Percentiles rank a stretch among this genome's conserved stretches.
Conservation (phyloP, 2,329 filamentous ascomycete genomes). For the Malbranchea zuffiana region DNA sequence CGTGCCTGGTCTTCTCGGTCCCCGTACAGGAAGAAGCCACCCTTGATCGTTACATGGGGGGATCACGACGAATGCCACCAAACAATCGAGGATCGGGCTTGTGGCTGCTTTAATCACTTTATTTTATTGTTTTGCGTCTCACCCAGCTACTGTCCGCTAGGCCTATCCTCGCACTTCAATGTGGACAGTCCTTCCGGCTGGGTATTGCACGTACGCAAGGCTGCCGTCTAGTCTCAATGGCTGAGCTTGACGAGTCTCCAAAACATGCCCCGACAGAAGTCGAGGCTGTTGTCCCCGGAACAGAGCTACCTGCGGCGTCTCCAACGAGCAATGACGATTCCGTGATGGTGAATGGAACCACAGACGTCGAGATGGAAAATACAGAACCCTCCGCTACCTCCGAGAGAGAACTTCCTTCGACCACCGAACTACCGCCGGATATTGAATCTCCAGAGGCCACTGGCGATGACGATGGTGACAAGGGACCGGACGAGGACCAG, state of each 20-base stretch:
- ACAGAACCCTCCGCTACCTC: background rate
- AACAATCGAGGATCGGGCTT: no score
- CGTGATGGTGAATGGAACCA: background rate
- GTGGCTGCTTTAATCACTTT: no score
- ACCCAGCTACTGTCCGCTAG: background rate
- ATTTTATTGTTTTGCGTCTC: no score
- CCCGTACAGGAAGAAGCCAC: slow-evolving; percentile 13
- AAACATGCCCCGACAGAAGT: slow-evolving; percentile 5
- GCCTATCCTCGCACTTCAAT: slow-evolving; percentile 4
- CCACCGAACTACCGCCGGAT: background rate
- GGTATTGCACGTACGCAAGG: slow-evolving; percentile 1
- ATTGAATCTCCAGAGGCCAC: background rate
- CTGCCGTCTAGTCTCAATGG: slow-evolving; percentile 11
- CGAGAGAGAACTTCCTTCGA: background rate
- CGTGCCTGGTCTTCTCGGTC: slow-evolving; percentile 1
- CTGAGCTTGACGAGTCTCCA: slow-evolving; percentile 11
- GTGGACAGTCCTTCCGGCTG: slow-evolving; percentile 7
- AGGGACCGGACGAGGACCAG: background rate
- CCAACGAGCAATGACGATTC: background rate
- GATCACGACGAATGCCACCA: no score
- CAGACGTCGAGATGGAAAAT: background rate
- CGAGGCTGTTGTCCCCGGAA: slow-evolving; percentile 3
- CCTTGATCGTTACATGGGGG: no score
- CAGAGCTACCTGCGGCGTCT: slow-evolving; percentile 4
- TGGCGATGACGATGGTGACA: background rate